Evolutionary conservation across 768 basidiomycete species (phyloP), one percentile per base, ranked within the genome.

Genomic region (Lentinula edodes): DNA sequence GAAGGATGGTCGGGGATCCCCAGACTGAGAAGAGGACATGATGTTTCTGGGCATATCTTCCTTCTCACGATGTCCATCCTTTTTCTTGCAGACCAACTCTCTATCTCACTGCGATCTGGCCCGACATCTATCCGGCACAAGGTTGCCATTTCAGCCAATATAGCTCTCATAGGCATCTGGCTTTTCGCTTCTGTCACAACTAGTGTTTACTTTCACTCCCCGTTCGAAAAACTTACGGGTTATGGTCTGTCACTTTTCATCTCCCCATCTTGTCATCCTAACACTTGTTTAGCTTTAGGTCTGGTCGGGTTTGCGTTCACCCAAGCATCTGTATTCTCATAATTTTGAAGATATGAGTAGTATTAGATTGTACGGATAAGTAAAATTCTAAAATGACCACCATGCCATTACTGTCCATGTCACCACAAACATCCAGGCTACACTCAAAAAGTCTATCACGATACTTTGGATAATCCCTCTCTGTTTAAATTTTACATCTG

Each of bases 21-120:
- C 8, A 76, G 89, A 34, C 75, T 96, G 64, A 80, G 85, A 58
- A 82, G 79, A 45, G 96, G 96, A 0, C 94, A 97, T 70, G 96
- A 98, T 67, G 85, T 98, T 13, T 95, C 93, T 0, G 96, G 96
- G 6, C 96, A 98, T 69, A 79, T 94, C 35, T 98, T 97, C 76
- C 81, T 98, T 63, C 81, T 98, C 64, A 89, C 89, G 2, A 83
- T 96, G 77, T 79, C 87, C 13, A 76, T 81, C 13, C 76, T 96
- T 28, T 90, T 97, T 71, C 81, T 98, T 45, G 80, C 84, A 8
- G 86, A 93, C 69, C 90, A 94, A 72, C 72, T 95, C 36, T 75
- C 79, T 16, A 78, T 81, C 1, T 85, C 85, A 13, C 75, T 89
- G 62, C 74, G 74, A 20, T 63, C 67, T 41, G 58, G 65, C 32